Percentiles rank a stretch among this genome's conserved stretches.
These are phyloP conservation scores for Colletotrichum incanum DNA, from an alignment of 2,329 filamentous ascomycete species.

Conservation along the genomic window DNA sequence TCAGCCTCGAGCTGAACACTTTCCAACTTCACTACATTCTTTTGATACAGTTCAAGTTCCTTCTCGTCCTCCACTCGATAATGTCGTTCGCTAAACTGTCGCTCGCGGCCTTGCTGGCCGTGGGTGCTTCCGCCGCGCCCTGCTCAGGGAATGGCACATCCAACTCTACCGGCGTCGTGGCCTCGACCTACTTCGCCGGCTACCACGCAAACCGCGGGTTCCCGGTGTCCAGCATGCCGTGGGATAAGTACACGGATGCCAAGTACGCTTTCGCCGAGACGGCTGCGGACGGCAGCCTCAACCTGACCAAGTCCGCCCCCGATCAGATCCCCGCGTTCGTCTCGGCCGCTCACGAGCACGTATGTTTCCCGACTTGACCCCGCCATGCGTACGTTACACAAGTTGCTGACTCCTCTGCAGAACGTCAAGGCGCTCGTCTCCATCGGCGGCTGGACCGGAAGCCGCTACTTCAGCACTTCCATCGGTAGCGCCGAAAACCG, in stretches of 20 bases:
- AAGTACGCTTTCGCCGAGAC: slow-evolving; percentile 41
- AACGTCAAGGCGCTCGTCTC: slow-evolving; percentile 37
- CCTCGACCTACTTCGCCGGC: slow-evolving; percentile 37
- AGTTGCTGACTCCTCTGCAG: slow-evolving; percentile 9
- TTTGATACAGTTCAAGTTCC: slow-evolving; percentile 7
- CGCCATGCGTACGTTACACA: not conserved
- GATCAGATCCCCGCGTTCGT: slow-evolving; percentile 37
- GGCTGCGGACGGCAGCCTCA: slow-evolving; percentile 14
- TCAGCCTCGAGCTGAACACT: slow-evolving; percentile 18
- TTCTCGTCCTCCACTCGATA: not conserved
- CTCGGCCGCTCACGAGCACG: slow-evolving; percentile 14
- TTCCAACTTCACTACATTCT: slow-evolving; percentile 27
- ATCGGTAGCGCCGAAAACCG: slow-evolving; percentile 43
- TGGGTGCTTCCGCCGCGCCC: slow-evolving; percentile 26
- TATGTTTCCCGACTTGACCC: not conserved
- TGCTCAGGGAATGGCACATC: not conserved
- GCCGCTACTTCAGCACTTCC: slow-evolving; percentile 31
- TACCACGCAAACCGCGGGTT: slow-evolving; percentile 36
- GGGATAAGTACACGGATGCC: slow-evolving; percentile 42
- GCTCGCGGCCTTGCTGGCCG: slow-evolving; percentile 34
- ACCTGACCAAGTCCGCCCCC: slow-evolving; percentile 35
- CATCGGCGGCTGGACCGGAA: slow-evolving; percentile 41
- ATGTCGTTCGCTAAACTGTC: slow-evolving; percentile 34
- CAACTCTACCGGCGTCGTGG: slow-evolving; percentile 21
- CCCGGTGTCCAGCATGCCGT: slow-evolving; percentile 26